These are phyloP conservation scores for Trametes pubescens DNA, from an alignment of 1,284 basidiomycete species.

Conservation along the genomic window DNA sequence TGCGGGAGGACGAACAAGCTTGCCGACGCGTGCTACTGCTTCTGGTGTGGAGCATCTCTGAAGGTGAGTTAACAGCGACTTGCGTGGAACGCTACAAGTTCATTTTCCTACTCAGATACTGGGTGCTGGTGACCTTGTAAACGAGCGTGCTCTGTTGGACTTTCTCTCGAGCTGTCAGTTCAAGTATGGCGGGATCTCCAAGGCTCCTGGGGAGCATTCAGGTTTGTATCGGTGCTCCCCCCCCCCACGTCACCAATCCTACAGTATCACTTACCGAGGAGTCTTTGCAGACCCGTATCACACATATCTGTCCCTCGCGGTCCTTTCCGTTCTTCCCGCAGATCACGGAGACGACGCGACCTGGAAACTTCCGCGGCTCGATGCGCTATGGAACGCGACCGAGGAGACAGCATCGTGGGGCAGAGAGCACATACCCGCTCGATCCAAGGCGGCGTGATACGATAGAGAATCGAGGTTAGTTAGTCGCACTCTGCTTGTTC, in stretches of 20 bases:
- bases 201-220: slow-evolving; percentile 79
- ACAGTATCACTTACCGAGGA: slow-evolving; percentile 5
- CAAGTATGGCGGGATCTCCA: slow-evolving; percentile 86
- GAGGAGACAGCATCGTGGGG: slow-evolving; percentile 72
- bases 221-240: slow-evolving; percentile 56
- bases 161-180: slow-evolving; percentile 84
- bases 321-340: slow-evolving; percentile 72
- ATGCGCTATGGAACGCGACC: slow-evolving; percentile 77
- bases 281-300: slow-evolving; percentile 82
- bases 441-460: not conserved
- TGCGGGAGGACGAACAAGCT: slow-evolving; percentile 87
- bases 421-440: slow-evolving; percentile 53
- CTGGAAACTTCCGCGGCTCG: slow-evolving; percentile 67
- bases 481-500: not conserved
- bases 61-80: slow-evolving; percentile 53
- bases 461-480: not conserved
- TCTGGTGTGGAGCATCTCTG: slow-evolving; percentile 89
- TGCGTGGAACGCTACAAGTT: not conserved
- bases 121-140: slow-evolving; percentile 61
- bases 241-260: not conserved
- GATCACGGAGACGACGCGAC: slow-evolving; percentile 44
- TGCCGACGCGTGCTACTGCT: slow-evolving; percentile 93
- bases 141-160: slow-evolving; percentile 58
- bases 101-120: slow-evolving; percentile 60
- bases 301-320: slow-evolving; percentile 88